Conservation (phyloP, 2,329 filamentous ascomycete species). For the Monosporascus sp. region DNA sequence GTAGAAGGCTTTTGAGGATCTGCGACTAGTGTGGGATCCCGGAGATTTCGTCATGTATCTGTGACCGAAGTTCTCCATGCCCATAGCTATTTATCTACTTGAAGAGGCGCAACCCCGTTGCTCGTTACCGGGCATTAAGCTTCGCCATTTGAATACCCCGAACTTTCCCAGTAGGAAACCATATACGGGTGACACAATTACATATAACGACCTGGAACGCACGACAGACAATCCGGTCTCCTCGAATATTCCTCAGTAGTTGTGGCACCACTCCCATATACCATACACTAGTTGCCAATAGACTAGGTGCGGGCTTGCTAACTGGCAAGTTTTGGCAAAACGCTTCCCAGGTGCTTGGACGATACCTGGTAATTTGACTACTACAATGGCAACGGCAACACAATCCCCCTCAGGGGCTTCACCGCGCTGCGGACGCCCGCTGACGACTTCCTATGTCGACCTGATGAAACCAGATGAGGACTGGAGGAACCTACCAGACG, state of each 20-base stretch:
- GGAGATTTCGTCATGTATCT: neutral
- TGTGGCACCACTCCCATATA: too few relatives aligned
- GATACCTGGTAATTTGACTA: neutral
- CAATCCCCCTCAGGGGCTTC: constrained; percentile 9
- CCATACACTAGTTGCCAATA: too few relatives aligned
- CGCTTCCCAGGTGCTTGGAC: neutral
- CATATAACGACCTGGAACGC: too few relatives aligned
- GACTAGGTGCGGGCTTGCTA: too few relatives aligned
- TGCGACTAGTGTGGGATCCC: neutral
- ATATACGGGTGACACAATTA: too few relatives aligned
- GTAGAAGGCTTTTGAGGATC: neutral
- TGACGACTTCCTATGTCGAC: constrained; percentile 28
- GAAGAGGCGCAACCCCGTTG: too few relatives aligned
- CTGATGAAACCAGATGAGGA: constrained; percentile 31
- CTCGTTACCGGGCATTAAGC: too few relatives aligned
- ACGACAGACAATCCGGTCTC: too few relatives aligned
- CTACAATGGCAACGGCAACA: neutral
- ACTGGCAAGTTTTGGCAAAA: too few relatives aligned
- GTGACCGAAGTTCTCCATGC: neutral
- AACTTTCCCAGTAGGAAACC: too few relatives aligned
- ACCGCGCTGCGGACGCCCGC: constrained; percentile 26
- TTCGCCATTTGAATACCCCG: too few relatives aligned
- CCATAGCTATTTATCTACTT: neutral
- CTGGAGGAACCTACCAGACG: constrained; percentile 28
- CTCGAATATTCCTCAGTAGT: too few relatives aligned